Evolutionary conservation across 2,329 filamentous ascomycete species (phyloP).

Genomic region (Venturia nashicola): DNA sequence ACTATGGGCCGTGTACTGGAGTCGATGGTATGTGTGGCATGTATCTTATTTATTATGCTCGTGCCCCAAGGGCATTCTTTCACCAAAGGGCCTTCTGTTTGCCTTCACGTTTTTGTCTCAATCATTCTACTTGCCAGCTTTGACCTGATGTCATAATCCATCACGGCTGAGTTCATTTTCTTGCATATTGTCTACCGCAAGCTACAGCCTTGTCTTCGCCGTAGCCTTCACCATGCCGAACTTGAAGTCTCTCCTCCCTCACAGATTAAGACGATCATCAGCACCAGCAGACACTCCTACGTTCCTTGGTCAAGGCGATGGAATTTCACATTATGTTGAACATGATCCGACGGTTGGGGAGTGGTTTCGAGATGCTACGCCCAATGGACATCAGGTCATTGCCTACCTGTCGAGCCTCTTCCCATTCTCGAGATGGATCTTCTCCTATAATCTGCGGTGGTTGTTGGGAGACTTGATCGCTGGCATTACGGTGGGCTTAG

Average conservation of each 20-base stretch:
- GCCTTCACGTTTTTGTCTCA: background rate
- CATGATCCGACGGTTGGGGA: conserved; percentile 8
- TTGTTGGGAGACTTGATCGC: conserved; percentile 10
- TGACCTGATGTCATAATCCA: background rate
- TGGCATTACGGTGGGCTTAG: conserved; percentile 57
- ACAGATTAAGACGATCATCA: background rate
- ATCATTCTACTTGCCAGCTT: background rate
- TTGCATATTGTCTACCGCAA: background rate
- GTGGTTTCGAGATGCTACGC: conserved; percentile 2
- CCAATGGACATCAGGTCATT: background rate
- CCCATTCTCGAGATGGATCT: conserved; percentile 8
- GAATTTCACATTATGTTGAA: conserved; percentile 2
- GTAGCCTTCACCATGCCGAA: background rate
- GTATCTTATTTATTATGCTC: background rate
- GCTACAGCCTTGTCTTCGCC: background rate
- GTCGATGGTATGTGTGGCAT: background rate
- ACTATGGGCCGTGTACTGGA: background rate
- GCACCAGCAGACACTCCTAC: background rate
- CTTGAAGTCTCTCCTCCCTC: background rate
- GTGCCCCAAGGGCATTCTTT: background rate
- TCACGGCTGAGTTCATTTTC: background rate
- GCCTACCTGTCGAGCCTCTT: conserved; percentile 4
- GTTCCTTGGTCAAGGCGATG: background rate
- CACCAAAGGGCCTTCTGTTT: background rate
- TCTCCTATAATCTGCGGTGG: conserved; percentile 9